Percentiles rank a stretch among this genome's conserved stretches.
phyloP scores from a whole-genome alignment of 768 basidiomycete genomes.

The Boletus eberwhitei region DNA sequence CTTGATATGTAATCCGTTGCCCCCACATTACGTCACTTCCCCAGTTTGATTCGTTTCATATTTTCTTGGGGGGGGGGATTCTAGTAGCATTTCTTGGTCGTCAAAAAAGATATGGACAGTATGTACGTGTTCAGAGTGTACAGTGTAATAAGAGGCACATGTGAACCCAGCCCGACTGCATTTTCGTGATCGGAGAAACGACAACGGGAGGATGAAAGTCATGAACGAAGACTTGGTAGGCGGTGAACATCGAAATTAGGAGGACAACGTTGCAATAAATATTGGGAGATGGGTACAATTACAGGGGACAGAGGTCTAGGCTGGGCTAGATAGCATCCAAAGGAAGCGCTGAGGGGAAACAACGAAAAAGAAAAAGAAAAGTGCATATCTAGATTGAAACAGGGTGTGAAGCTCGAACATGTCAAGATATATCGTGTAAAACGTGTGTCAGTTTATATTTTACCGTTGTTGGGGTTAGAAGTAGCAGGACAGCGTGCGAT shows the following conservation, averaged over 20 bases:
- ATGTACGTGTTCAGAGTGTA: slow-evolving; percentile 19
- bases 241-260: background rate
- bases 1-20: background rate
- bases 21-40: no score
- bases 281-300: slow-evolving; percentile 20
- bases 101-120: background rate
- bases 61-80: background rate
- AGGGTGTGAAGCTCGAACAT: slow-evolving; percentile 3
- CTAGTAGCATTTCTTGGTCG: background rate
- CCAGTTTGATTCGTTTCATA: background rate
- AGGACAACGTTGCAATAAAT: slow-evolving; percentile 15
- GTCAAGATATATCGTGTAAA: slow-evolving; percentile 25
- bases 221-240: background rate
- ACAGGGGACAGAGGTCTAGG: slow-evolving; percentile 30
- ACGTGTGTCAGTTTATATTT: slow-evolving; percentile 15
- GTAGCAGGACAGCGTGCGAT: background rate
- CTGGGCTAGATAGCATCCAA: slow-evolving; percentile 31
- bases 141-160: slow-evolving; percentile 26
- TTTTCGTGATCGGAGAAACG: background rate
- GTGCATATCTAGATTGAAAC: slow-evolving; percentile 33
- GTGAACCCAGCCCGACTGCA: slow-evolving; percentile 8
- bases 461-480: background rate
- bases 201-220: background rate
- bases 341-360: background rate
- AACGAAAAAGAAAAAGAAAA: background rate